These are phyloP conservation scores for Candida oleophila DNA, from an alignment of 805 yeast species.

Conservation along the genomic window DNA sequence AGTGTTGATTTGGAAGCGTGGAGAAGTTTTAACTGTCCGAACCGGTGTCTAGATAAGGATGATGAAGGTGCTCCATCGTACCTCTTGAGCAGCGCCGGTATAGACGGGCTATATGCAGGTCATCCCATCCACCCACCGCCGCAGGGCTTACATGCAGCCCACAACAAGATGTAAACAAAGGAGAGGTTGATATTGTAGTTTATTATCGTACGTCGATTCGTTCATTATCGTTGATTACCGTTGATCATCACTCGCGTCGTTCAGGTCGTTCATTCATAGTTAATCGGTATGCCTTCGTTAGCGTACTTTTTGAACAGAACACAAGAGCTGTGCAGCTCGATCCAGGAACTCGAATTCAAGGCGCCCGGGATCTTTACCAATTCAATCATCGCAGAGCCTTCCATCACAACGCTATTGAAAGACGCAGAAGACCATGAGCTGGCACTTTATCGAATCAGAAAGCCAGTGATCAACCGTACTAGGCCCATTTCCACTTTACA, in stretches of 20 bases:
- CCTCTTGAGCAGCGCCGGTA: neutral
- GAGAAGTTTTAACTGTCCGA: no score
- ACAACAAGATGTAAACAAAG: neutral
- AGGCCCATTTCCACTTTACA: neutral
- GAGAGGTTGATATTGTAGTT: no score
- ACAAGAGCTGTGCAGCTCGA: slow-evolving; percentile 38
- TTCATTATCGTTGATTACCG: no score
- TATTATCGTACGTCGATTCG: no score
- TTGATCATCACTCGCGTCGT: no score
- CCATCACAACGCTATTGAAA: slow-evolving; percentile 55
- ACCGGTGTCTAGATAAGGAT: no score
- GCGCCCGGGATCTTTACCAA: slow-evolving; percentile 66
- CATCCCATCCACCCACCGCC: no score
- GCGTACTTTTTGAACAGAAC: slow-evolving; percentile 29
- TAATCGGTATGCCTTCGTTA: slow-evolving; percentile 21
- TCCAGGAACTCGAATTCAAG: slow-evolving; percentile 46
- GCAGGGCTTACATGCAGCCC: no score
- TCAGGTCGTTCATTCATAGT: no score
- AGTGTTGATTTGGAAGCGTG: no score
- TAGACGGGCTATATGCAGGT: neutral
- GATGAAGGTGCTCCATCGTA: no score
- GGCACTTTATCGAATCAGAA: slow-evolving; percentile 45
- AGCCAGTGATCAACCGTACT: slow-evolving; percentile 7
- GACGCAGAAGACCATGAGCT: slow-evolving; percentile 58
- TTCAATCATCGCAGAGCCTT: slow-evolving; percentile 52